phyloP scores from a whole-genome alignment of 768 basidiomycete genomes.

The Sarcodon sp. region DNA sequence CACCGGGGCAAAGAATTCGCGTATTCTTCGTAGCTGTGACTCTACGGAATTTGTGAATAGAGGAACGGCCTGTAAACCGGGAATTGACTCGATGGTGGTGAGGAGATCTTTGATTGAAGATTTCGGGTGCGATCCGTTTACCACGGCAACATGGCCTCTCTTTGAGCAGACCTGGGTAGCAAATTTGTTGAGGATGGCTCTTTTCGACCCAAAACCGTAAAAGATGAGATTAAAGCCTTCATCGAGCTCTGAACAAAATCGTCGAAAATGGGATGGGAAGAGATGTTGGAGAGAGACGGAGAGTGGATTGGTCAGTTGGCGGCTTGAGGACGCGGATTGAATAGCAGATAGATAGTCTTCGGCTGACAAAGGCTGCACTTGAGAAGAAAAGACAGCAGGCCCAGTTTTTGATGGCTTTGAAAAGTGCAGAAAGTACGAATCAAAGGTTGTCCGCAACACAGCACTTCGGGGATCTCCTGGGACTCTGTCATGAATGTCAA shows the following conservation, averaged over 20 bases:
- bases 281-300: slow-evolving; percentile 17
- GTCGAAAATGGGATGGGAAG: slow-evolving; percentile 29
- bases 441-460: slow-evolving; percentile 59
- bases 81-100: slow-evolving; percentile 37
- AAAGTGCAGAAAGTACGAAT: slow-evolving; percentile 70
- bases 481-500: not conserved
- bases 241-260: slow-evolving; percentile 58
- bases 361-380: slow-evolving; percentile 56
- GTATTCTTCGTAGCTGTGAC: slow-evolving; percentile 50
- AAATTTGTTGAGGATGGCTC: slow-evolving; percentile 61
- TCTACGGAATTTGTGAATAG: slow-evolving; percentile 32
- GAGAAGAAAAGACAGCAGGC: slow-evolving; percentile 63
- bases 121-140: slow-evolving; percentile 10
- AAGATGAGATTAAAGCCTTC: slow-evolving; percentile 83
- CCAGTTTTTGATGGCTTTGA: slow-evolving; percentile 61
- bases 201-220: slow-evolving; percentile 87
- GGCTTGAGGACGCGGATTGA: slow-evolving; percentile 7
- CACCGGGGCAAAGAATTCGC: slow-evolving; percentile 39
- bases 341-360: slow-evolving; percentile 40
- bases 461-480: not conserved
- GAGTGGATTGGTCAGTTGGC: slow-evolving; percentile 13
- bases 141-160: slow-evolving; percentile 25
- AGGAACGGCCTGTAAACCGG: slow-evolving; percentile 15
- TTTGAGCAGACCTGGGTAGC: slow-evolving; percentile 42
- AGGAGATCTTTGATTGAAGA: slow-evolving; percentile 25